A percentile compares a stretch with the other conserved stretches of the same genome.
Evolutionary conservation across 2,329 filamentous ascomycete species (phyloP).

Genomic region (Penicillium aurantiogriseum): DNA sequence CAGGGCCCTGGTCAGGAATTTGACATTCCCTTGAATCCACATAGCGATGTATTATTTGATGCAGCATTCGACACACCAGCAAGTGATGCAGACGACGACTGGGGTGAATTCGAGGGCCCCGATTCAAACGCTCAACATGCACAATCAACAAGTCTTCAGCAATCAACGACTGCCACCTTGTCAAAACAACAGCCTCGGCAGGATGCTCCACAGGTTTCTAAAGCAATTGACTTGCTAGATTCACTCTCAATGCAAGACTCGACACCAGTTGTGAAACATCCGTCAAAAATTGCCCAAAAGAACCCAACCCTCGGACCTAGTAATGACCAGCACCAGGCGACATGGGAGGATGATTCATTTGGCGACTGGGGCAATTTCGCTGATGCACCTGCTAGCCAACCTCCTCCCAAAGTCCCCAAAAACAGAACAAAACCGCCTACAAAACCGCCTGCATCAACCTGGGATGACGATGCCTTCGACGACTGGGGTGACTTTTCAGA

Average conservation of each 20-base stretch:
- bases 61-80: constrained; percentile 41
- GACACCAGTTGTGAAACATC: constrained; percentile 7
- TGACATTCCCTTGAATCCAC: constrained; percentile 24
- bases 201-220: neutral
- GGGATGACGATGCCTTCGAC: constrained; percentile 22
- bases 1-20: constrained; percentile 10
- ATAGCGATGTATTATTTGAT: constrained; percentile 63
- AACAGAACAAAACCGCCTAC: constrained; percentile 2
- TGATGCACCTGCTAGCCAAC: constrained; percentile 11
- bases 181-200: neutral
- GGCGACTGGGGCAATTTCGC: constrained; percentile 24
- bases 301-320: constrained; percentile 6
- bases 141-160: neutral
- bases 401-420: constrained; percentile 15
- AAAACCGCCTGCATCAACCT: constrained; percentile 15
- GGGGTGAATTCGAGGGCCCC: constrained; percentile 48
- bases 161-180: neutral
- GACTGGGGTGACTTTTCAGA: constrained; percentile 26
- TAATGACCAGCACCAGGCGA: constrained; percentile 14
- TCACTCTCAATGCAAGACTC: constrained; percentile 31
- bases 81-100: constrained; percentile 40
- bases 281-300: neutral
- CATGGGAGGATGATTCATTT: constrained; percentile 20
- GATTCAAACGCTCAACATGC: constrained; percentile 20
- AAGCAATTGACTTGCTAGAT: constrained; percentile 29